Percentiles rank a stretch among this genome's conserved stretches.
Evolutionary conservation across 2,329 filamentous ascomycete species (phyloP).

Genomic region (Ophiostoma triangulosporum): DNA sequence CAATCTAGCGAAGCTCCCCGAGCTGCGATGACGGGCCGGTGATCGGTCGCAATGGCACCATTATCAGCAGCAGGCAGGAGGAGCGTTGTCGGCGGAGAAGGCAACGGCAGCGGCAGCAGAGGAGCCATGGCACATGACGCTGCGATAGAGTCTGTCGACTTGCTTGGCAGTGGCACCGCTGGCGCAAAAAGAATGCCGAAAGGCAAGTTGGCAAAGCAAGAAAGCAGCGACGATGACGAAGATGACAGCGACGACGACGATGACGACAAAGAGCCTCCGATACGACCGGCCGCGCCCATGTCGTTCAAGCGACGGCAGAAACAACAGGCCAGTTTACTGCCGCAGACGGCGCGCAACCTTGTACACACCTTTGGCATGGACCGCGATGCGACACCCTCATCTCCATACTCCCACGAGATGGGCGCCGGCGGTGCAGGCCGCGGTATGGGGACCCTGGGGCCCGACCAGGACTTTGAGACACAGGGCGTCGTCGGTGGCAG

Average conservation of each 20-base stretch:
- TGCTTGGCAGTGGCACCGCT: slow-evolving; percentile 26
- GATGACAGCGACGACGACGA: neutral
- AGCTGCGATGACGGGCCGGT: slow-evolving; percentile 7
- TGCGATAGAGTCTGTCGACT: slow-evolving; percentile 25
- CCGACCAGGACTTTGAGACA: slow-evolving; percentile 6
- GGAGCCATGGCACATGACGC: neutral
- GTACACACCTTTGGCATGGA: slow-evolving; percentile 29
- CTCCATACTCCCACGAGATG: neutral
- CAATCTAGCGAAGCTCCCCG: neutral
- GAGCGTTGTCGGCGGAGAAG: neutral
- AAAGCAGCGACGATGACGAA: neutral
- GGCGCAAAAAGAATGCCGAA: slow-evolving; percentile 6
- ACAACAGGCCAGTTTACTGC: slow-evolving; percentile 28
- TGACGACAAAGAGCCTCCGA: slow-evolving; percentile 32
- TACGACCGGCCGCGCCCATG: slow-evolving; percentile 39
- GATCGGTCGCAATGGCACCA: slow-evolving; percentile 8
- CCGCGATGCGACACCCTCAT: neutral
- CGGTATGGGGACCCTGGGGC: neutral
- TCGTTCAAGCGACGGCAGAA: slow-evolving; percentile 62
- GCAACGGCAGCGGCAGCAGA: neutral
- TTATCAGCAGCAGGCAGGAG: slow-evolving; percentile 4
- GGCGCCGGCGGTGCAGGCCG: neutral
- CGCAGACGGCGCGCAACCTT: slow-evolving; percentile 30
- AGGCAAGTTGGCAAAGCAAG: neutral
- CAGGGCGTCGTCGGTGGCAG: slow-evolving; percentile 5